Conservation (phyloP, 2,329 filamentous ascomycete genomes). For the Zarea fungicola region DNA sequence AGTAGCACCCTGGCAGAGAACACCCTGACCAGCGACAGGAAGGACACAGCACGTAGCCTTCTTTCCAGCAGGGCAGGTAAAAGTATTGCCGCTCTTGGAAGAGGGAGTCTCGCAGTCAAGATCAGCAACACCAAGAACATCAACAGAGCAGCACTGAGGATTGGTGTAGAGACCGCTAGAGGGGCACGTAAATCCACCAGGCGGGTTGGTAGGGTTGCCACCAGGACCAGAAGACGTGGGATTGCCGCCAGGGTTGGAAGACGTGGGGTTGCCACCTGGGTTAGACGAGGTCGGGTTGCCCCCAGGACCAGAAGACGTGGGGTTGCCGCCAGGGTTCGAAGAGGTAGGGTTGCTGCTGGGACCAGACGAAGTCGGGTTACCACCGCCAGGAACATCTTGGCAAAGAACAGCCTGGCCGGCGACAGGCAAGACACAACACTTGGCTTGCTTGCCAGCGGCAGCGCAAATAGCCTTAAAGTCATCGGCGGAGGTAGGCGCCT, state of each 20-base stretch:
- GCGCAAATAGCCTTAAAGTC: background rate
- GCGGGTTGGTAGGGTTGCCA: too few species aligned
- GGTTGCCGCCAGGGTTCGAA: too few species aligned
- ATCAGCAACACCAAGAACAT: slow-evolving; percentile 42
- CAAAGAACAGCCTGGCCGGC: slow-evolving; percentile 5
- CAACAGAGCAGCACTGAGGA: slow-evolving; percentile 42
- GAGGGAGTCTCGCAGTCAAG: slow-evolving; percentile 34
- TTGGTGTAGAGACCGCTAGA: slow-evolving; percentile 19
- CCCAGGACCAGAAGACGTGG: too few species aligned
- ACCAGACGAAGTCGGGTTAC: background rate
- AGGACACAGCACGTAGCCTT: slow-evolving; percentile 49
- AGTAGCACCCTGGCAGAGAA: background rate
- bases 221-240: too few species aligned
- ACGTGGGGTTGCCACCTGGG: too few species aligned
- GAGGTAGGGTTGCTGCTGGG: too few species aligned
- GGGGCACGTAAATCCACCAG: too few species aligned
- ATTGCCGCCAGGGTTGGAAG: too few species aligned
- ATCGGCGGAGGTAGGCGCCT: background rate
- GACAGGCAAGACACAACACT: slow-evolving; percentile 1
- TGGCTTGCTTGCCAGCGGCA: background rate
- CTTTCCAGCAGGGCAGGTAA: slow-evolving; percentile 40
- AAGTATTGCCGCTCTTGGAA: slow-evolving; percentile 4
- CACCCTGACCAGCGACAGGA: slow-evolving; percentile 30
- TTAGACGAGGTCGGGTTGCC: too few species aligned
- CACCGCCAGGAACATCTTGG: too few species aligned